These are phyloP conservation scores for Fusarium staphyleae DNA, from an alignment of 2,329 filamentous ascomycete genomes.

Conservation along the genomic window DNA sequence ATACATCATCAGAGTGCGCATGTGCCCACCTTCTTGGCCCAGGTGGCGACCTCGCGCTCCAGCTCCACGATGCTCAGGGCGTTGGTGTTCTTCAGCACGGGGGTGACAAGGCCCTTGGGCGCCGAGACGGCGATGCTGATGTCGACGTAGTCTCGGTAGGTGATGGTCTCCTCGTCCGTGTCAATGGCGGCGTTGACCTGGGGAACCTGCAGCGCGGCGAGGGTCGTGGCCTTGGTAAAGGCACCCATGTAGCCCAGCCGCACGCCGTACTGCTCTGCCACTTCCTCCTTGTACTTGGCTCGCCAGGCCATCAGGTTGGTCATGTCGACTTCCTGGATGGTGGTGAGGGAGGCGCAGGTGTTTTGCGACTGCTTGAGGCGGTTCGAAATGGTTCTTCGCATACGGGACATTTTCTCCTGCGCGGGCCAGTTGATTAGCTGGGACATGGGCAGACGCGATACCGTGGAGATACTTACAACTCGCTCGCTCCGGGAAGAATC, in stretches of 20 bases:
- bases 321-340: constrained; percentile 56
- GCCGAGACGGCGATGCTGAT: constrained; percentile 78
- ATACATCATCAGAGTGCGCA: too few species aligned
- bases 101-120: constrained; percentile 74
- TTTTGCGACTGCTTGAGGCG: constrained; percentile 73
- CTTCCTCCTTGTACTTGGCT: constrained; percentile 67
- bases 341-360: constrained; percentile 74
- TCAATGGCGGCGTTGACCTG: constrained; percentile 69
- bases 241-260: constrained; percentile 76
- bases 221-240: constrained; percentile 74
- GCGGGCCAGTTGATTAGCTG: neutral
- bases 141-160: constrained; percentile 70
- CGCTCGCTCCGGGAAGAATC: constrained; percentile 29
- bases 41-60: constrained; percentile 65
- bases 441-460: neutral
- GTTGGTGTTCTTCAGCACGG: constrained; percentile 74
- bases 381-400: constrained; percentile 77
- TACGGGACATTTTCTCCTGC: constrained; percentile 60
- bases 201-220: constrained; percentile 72
- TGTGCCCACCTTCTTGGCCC: constrained; percentile 68
- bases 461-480: constrained; percentile 21
- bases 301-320: constrained; percentile 70
- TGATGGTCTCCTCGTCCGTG: constrained; percentile 65
- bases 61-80: constrained; percentile 47
- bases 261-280: constrained; percentile 42